These are phyloP conservation scores for Syzygium grande DNA, from an alignment of 345 rosid species.

Conservation along the genomic window DNA sequence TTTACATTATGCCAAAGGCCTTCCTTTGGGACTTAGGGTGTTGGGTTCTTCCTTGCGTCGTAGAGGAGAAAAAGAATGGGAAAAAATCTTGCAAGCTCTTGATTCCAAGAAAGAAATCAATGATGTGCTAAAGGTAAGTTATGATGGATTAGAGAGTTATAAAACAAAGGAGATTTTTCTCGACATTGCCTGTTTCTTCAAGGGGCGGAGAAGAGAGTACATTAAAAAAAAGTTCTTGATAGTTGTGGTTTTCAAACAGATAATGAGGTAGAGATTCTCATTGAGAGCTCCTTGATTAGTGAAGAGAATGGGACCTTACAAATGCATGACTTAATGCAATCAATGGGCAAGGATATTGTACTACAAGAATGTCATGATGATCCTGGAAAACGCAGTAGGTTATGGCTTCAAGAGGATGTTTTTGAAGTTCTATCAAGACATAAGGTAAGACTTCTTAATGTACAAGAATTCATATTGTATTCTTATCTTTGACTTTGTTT, in stretches of 20 bases:
- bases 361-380: neutral
- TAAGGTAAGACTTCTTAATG: neutral
- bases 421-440: neutral
- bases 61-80: neutral
- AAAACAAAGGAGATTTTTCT: too few species aligned
- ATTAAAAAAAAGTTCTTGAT: too few species aligned
- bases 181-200: neutral
- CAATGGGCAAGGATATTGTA: neutral
- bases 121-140: too few species aligned
- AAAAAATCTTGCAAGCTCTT: too few species aligned
- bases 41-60: neutral
- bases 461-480: neutral
- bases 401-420: neutral
- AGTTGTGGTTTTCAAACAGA: too few species aligned
- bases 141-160: too few species aligned
- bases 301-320: neutral
- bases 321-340: neutral
- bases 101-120: too few species aligned
- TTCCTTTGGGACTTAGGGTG: constrained; percentile 3
- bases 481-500: neutral
- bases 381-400: neutral
- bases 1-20: neutral
- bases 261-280: too few species aligned
- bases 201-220: neutral
- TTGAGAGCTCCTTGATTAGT: too few species aligned